phyloP scores from a whole-genome alignment of 352 stramenopile species.

The Globisporangium emineosum region DNA sequence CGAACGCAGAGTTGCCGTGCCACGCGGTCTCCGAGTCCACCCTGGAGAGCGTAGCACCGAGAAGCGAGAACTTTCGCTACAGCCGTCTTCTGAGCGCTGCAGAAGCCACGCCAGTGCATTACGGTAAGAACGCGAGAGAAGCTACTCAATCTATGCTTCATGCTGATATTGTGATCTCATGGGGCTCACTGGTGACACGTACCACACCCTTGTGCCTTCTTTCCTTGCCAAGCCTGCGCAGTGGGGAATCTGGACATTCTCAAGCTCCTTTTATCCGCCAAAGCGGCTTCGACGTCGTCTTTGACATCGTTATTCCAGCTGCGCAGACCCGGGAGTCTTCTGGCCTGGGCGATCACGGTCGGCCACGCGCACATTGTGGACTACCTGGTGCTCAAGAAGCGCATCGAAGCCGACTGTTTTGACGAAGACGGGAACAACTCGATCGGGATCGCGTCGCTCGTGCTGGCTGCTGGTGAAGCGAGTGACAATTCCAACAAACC shows the following conservation, averaged over 20 bases:
- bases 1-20: slow-evolving; percentile 30
- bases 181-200: background rate
- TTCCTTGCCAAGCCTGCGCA: slow-evolving; percentile 28
- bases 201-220: background rate
- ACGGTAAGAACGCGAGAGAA: slow-evolving; percentile 29
- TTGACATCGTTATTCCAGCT: slow-evolving; percentile 20
- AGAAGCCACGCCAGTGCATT: slow-evolving; percentile 67
- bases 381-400: slow-evolving; percentile 43
- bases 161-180: background rate
- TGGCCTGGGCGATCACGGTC: slow-evolving; percentile 64
- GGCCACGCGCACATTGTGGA: slow-evolving; percentile 38
- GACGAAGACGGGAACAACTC: slow-evolving; percentile 78
- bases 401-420: slow-evolving; percentile 49
- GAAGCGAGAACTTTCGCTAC: slow-evolving; percentile 55
- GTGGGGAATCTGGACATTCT: slow-evolving; percentile 55
- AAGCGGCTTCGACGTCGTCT: slow-evolving; percentile 4
- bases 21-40: slow-evolving; percentile 27
- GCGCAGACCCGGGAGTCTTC: slow-evolving; percentile 41
- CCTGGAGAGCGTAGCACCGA: slow-evolving; percentile 45
- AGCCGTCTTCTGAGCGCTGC: slow-evolving; percentile 45
- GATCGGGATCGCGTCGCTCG: slow-evolving; percentile 45
- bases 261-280: slow-evolving; percentile 44
- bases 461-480: slow-evolving; percentile 23
- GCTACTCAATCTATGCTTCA: background rate
- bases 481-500: background rate